Evolutionary conservation across 2,329 filamentous ascomycete genomes (phyloP), one percentile per base, ranked within the genome.

Genomic region (Penicillium sp.): DNA sequence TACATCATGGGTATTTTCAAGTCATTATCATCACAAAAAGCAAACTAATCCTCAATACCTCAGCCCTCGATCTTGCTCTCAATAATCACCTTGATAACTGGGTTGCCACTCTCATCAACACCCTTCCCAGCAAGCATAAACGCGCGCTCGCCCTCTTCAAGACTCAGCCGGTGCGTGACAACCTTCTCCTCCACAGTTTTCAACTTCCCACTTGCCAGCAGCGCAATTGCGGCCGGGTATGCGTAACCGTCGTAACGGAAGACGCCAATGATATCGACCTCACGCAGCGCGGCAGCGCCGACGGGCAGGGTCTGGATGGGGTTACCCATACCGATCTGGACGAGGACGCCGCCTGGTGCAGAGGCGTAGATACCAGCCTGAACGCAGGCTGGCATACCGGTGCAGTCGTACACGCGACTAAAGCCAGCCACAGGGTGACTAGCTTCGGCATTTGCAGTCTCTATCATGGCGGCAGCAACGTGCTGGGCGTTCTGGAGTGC

Each of bases 311-410:
- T 78, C 56, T 78, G 76, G 16, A 76, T 68, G 2, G 76, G 76
- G 11, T 76, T 77, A 0, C 77, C 77, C 77, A 80, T 80, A 6
- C 77, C 77, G 32, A 80, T 75, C 65, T 78, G 76, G 41, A 78
- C 68, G 26, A 79, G 64, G 37, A 75, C 72, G 3, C 76, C 76
- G 10, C 77, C 77, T 0, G 77, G 71, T 0, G 63, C 57, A 4
- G 70, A 64, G 1, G 70, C 70, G 53, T 72, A 72, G 48, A 74
- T 73, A 1, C 69, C 71, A 3, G 69, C 63, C 56, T 74, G 72
- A 8, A 74, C 66, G 46, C 72, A 74, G 8, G 69, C 63, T 0
- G 69, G 69, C 18, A 70, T 69, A 28, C 72, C 72, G 0, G 72
- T 74, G 54, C 72, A 74, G 35, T 74, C 72, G 50, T 72, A 74